These are phyloP conservation scores for Epichloe sylvatica DNA, from an alignment of 2,329 filamentous ascomycete genomes.

Conservation along the genomic window DNA sequence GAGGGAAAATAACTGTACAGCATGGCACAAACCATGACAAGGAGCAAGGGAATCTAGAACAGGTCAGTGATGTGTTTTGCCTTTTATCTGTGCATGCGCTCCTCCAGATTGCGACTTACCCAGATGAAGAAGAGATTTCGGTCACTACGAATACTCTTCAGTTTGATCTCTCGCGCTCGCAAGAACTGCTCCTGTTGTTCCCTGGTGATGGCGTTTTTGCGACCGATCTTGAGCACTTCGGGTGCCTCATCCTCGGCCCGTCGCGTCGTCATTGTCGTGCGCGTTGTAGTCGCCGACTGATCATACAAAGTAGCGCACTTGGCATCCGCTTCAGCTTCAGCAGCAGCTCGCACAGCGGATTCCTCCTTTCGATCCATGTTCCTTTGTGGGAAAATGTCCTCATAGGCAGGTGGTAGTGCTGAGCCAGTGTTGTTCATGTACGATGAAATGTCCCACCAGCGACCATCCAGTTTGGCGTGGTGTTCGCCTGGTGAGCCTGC, in stretches of 20 bases:
- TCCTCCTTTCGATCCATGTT: constrained; percentile 42
- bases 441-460: constrained; percentile 57
- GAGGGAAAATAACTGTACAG: constrained; percentile 36
- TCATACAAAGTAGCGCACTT: constrained; percentile 44
- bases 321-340: constrained; percentile 43
- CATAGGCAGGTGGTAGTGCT: constrained; percentile 57
- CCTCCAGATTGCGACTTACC: constrained; percentile 30
- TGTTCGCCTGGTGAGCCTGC: constrained; percentile 33
- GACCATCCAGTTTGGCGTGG: constrained; percentile 32
- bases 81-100: not conserved
- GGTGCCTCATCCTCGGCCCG: constrained; percentile 28
- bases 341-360: constrained; percentile 42
- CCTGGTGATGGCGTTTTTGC: constrained; percentile 49
- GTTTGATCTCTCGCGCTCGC: constrained; percentile 44
- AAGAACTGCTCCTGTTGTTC: constrained; percentile 52
- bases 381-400: constrained; percentile 57
- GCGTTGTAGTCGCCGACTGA: constrained; percentile 15
- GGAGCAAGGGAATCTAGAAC: constrained; percentile 33
- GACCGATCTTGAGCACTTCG: constrained; percentile 42
- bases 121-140: constrained; percentile 55
- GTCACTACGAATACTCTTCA: constrained; percentile 50
- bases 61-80: not conserved
- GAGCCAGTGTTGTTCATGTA: constrained; percentile 30
- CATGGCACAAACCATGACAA: constrained; percentile 35
- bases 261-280: constrained; percentile 19